Base-by-base conservation (phyloP, 768 basidiomycete species). In the Leccinum subgranulosum region DNA sequence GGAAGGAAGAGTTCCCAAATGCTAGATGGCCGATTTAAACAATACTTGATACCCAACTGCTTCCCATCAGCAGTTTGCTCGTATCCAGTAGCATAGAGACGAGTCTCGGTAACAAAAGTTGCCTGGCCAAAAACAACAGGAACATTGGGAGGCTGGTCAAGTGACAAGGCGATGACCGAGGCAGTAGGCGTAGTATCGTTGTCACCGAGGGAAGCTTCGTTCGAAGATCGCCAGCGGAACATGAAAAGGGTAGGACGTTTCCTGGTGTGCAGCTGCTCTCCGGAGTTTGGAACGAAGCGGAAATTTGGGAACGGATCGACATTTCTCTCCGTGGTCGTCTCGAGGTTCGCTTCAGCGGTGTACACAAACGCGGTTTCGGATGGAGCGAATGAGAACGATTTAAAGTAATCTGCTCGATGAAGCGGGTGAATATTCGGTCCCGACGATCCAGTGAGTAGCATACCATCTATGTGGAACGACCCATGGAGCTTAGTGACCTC, bases 391-490 rank as follows among this genome's bases (percentile, higher is more conserved):
- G 77, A 74, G 12, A 86, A 68, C 0, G 80, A 78, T 3, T 76
- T 76, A 15, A 86, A 64, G 53, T 72, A 77, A 52, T 85, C 87
- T 88, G 12, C 31, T 12, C 12, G 12, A 1, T 21, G 60, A 28
- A 60, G 46, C 5, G 25, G 1, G n/a, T 66, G 34, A 64, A 36
- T 3, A 21, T 14, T 46, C 23, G 12, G 11, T 14, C 39, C 8
- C 39, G n/a, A 39, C 8, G n/a, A 39, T n/a, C 17, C n/a, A 39
- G 10, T n/a, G 17, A 33, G 51, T 67, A 19, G 6, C 1, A 56
- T 58, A 85, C 87, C 85, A 61, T 90, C 86, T 4, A 79, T 73
- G 61, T 86, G 85, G 60, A 86, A 88, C 10, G 77, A 75, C 0
- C 79, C 82, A 57, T 88, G 86, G 4, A 64, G 63, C 27, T 83